Base-by-base conservation (phyloP, 2,329 filamentous ascomycete genomes). In the Alternaria alternata region DNA sequence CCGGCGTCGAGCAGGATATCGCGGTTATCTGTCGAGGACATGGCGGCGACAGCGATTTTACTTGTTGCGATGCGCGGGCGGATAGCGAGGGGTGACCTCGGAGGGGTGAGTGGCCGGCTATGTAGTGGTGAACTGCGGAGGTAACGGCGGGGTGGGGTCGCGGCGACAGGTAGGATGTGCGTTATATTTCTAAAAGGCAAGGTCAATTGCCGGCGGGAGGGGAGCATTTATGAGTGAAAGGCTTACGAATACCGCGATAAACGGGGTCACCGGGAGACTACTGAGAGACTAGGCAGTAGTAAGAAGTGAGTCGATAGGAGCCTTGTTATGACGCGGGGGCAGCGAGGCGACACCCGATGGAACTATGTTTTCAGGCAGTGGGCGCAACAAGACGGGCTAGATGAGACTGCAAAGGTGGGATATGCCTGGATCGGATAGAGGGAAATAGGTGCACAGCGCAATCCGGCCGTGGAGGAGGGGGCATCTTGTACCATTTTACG, bases 1-100 rank as follows among this genome's bases (percentile, higher is more conserved):
- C 65, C 69, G 41, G 69, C 67, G 56, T 69, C 66, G 57, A 64
- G 64, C 42, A 66, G 43, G 22, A 67, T 63, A 42, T 73, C 64
- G 59, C 53, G 63, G 51, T 68, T 67, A 7, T 55, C 38, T 42
- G 57, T 65, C 28, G 74, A 65, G 51, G 63, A 54, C 73, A 76
- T 77, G 65, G 63, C 60, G 28, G 63, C 53, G 41, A 20, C 32
- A 57, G 7, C 53, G 8, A 52, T 24, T 22, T 38, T 39, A 39
- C 43, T 42, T 26, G 24, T 48, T 51, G 57, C 48, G 59, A 43
- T 11, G 32, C 38, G 57, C 38, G 28, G 38, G 46, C 51, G 59
- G 53, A 57, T 30, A 44, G 62, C 56, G 55, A 58, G 59, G 28
- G 49, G 57, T 12, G 54, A 49, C 54, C 61, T 60, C 57, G 57